These are phyloP conservation scores for Eucalyptus shirleyi DNA, from an alignment of 345 rosid genomes.

Conservation along the genomic window DNA sequence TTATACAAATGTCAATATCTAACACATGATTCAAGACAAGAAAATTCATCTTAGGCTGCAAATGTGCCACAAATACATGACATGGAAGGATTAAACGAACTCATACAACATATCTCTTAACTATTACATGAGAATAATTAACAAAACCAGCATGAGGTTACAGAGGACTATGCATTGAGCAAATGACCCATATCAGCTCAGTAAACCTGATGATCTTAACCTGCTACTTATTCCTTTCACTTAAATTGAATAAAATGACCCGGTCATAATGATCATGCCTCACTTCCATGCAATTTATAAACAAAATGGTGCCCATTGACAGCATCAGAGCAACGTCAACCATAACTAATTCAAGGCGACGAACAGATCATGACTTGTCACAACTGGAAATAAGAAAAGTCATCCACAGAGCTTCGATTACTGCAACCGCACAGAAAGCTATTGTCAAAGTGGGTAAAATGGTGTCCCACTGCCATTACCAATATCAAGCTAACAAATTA, in stretches of 20 bases:
- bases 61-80: neutral
- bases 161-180: neutral
- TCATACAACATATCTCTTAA: neutral
- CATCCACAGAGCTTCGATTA: neutral
- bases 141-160: neutral
- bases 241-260: neutral
- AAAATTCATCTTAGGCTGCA: neutral
- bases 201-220: neutral
- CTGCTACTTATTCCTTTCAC: neutral
- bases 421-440: neutral
- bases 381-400: neutral
- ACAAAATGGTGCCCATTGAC: neutral
- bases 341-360: neutral
- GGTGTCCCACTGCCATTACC: neutral
- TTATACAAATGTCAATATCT: neutral
- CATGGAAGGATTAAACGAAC: neutral
- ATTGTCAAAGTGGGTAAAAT: neutral
- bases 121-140: neutral
- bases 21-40: neutral
- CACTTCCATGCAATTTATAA: neutral
- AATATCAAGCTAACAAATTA: neutral
- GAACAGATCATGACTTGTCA: neutral
- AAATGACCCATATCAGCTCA: neutral
- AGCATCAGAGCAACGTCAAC: neutral
- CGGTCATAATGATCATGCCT: neutral